Conservation (phyloP, 108 stramenopile genomes). For the Discostella pseudostelligera region DNA sequence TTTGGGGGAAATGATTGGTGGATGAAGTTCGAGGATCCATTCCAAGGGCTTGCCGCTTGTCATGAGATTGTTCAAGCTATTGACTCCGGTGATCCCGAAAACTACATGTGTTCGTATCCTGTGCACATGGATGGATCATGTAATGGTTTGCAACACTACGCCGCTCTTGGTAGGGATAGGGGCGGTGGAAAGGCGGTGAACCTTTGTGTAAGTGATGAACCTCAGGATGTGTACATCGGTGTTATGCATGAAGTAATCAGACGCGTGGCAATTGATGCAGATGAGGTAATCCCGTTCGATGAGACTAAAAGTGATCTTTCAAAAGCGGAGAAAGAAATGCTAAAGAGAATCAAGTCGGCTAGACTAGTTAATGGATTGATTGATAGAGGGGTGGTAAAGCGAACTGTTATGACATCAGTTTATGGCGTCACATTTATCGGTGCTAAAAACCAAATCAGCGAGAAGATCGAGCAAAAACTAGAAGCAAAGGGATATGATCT, state of each 20-base stretch:
- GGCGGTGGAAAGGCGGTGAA: slow-evolving; percentile 97
- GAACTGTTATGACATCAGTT: slow-evolving; percentile 99
- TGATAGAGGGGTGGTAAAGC: slow-evolving; percentile 96
- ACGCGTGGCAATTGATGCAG: slow-evolving; percentile 75
- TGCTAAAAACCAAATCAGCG: slow-evolving; percentile 94
- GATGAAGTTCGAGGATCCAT: slow-evolving; percentile 94
- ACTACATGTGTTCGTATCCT: slow-evolving; percentile 86
- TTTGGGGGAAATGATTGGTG: slow-evolving; percentile 89
- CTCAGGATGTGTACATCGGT: slow-evolving; percentile 97
- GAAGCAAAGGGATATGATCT: slow-evolving; percentile 76
- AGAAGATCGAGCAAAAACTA: slow-evolving; percentile 84
- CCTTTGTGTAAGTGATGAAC: slow-evolving; percentile 82
- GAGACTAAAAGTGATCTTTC: slow-evolving; percentile 58
- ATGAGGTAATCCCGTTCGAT: slow-evolving; percentile 59
- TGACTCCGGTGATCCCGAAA: slow-evolving; percentile 86
- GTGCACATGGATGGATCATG: slow-evolving; percentile 99
- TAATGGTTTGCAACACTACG: slow-evolving; percentile 99
- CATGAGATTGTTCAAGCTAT: slow-evolving; percentile 91
- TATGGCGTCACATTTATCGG: slow-evolving; percentile 99
- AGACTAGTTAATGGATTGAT: slow-evolving; percentile 87
- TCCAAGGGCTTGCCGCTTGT: slow-evolving; percentile 98
- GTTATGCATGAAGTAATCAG: slow-evolving; percentile 92
- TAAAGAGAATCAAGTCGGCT: slow-evolving; percentile 66
- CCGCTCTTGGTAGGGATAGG: slow-evolving; percentile 96
- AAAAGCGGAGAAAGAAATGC: slow-evolving; percentile 51